Evolutionary conservation across 495 filamentous ascomycete genomes (phyloP).

Genomic region (Hypomontagnella monticulosa): DNA sequence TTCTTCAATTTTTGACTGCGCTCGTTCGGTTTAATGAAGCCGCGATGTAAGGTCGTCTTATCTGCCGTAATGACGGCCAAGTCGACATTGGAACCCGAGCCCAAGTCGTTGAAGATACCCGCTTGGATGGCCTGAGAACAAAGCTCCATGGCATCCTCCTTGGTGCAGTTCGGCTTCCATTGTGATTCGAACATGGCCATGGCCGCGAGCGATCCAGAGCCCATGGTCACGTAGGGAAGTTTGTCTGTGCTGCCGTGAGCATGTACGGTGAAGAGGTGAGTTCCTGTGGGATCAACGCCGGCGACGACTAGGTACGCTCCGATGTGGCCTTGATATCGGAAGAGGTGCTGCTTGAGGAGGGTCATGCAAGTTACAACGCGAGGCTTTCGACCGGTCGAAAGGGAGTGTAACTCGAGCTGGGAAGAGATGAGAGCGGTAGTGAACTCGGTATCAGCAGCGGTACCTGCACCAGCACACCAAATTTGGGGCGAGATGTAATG

Average conservation of each 20-base stretch:
- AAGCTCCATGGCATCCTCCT: slow-evolving; percentile 83
- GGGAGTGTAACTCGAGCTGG: slow-evolving; percentile 94
- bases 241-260: slow-evolving; percentile 99
- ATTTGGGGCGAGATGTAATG: slow-evolving; percentile 99
- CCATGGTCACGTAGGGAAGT: slow-evolving; percentile 99
- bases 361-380: slow-evolving; percentile 99
- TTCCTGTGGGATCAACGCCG: slow-evolving; percentile 94
- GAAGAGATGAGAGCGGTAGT: slow-evolving; percentile 98
- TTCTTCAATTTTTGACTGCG: slow-evolving; percentile 89
- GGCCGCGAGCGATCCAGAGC: slow-evolving; percentile 91
- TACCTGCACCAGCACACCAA: slow-evolving; percentile 99
- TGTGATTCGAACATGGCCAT: slow-evolving; percentile 98
- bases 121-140: slow-evolving; percentile 90
- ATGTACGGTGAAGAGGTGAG: slow-evolving; percentile 97
- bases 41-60: slow-evolving; percentile 90
- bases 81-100: slow-evolving; percentile 96
- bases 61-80: slow-evolving; percentile 93
- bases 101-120: slow-evolving; percentile 99
- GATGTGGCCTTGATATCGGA: slow-evolving; percentile 97
- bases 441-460: slow-evolving; percentile 98
- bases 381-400: slow-evolving; percentile 94
- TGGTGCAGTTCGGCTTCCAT: slow-evolving; percentile 84
- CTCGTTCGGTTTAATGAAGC: slow-evolving; percentile 91
- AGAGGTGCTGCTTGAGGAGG: slow-evolving; percentile 98
- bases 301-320: slow-evolving; percentile 98